phyloP scores from a whole-genome alignment of 371 early-diverging fungal genomes.

The Rhizopus sp. region DNA sequence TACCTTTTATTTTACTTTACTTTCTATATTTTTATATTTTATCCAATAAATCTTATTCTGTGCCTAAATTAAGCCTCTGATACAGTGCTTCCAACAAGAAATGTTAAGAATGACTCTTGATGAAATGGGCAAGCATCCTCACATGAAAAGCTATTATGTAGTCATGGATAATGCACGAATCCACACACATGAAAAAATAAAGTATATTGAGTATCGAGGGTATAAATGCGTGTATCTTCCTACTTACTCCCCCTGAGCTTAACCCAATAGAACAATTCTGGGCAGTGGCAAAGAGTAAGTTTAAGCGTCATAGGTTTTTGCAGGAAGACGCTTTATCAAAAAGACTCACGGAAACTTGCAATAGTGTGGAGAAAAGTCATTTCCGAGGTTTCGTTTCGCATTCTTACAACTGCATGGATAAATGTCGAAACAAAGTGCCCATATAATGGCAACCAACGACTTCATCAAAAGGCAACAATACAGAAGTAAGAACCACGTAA shows the following conservation, averaged over 20 bases:
- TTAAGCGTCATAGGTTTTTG: slow-evolving; percentile 22
- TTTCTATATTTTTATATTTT: too few relatives aligned
- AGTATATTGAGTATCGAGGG: slow-evolving; percentile 21
- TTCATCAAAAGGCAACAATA: slow-evolving; percentile 11
- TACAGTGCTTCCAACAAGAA: too few relatives aligned
- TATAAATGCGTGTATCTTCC: slow-evolving; percentile 25
- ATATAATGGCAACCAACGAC: slow-evolving; percentile 16
- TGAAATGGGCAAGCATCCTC: slow-evolving; percentile 16
- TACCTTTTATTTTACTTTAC: too few relatives aligned
- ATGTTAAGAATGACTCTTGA: slow-evolving; percentile 16
- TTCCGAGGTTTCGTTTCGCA: slow-evolving; percentile 22
- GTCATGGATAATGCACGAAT: slow-evolving; percentile 14
- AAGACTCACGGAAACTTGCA: slow-evolving; percentile 10
- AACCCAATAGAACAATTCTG: slow-evolving; percentile 25
- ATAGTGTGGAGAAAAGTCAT: slow-evolving; percentile 13
- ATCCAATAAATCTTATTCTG: too few relatives aligned
- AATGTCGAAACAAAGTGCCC: slow-evolving; percentile 21
- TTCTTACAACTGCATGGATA: slow-evolving; percentile 21
- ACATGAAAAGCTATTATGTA: slow-evolving; percentile 13
- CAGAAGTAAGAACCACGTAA: slow-evolving; percentile 18
- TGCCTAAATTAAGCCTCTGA: too few relatives aligned
- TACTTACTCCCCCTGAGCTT: slow-evolving; percentile 18
- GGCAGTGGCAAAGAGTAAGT: slow-evolving; percentile 22
- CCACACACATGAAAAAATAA: slow-evolving; percentile 24
- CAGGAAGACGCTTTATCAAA: slow-evolving; percentile 19